Evolutionary conservation across 352 stramenopile genomes (phyloP).

Genomic region (Thalassiosira mediterranea): DNA sequence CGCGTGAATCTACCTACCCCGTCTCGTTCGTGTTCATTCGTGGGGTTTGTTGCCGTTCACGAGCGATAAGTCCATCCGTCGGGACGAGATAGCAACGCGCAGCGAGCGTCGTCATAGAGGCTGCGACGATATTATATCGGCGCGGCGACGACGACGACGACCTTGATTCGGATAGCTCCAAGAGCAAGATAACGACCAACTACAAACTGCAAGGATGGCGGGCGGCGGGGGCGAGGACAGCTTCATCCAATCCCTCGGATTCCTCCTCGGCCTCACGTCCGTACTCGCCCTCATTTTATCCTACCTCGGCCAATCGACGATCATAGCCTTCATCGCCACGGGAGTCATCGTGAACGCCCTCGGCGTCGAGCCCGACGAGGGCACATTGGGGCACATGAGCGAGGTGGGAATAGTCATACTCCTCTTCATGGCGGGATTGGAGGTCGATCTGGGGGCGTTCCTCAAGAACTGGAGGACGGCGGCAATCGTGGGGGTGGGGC

Average conservation of each 20-base stretch:
- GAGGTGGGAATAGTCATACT: constrained; percentile 16
- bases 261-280: constrained; percentile 14
- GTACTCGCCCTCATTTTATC: constrained; percentile 2
- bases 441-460: constrained; percentile 13
- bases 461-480: constrained; percentile 13
- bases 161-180: no score
- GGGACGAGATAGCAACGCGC: no score
- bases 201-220: no score
- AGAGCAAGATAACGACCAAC: no score
- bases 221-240: not conserved
- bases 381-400: not conserved
- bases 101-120: no score
- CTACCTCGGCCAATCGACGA: constrained; percentile 15
- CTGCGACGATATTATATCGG: no score
- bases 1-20: no score
- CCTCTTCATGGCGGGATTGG: constrained; percentile 19
- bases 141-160: no score
- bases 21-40: no score
- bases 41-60: no score
- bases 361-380: constrained; percentile 1
- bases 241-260: constrained; percentile 20
- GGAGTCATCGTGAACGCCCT: constrained; percentile 18
- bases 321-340: constrained; percentile 6
- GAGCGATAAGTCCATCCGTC: no score
- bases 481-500: constrained; percentile 17